Base-by-base conservation (phyloP, 2,329 filamentous ascomycete species). In the Lachnellula willkommii region DNA sequence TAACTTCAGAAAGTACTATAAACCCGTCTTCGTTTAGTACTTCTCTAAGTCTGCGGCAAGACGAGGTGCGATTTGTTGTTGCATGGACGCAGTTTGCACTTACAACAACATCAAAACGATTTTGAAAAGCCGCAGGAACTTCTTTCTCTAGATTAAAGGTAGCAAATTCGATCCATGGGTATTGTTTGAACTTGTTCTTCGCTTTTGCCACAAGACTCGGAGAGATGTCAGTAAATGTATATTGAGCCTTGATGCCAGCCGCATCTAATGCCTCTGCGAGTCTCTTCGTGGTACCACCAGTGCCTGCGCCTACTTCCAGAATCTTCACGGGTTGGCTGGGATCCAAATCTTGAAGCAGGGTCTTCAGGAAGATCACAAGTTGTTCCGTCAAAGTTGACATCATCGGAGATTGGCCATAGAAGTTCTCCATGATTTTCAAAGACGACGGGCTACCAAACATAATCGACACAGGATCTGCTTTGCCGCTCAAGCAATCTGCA, bases 141-240 rank as follows among this genome's bases (percentile, higher is more conserved):
- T 36, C 15, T 12, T 59, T 52, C 24, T 65, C 61, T 17, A 62
- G 39, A 35, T 65, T 54, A 4, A 63, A 22, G 9, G 42, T 51
- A 22, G 28, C 50, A 43, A 57, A 66, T 12, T 54, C n/a, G 55
- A 65, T 59, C 24, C 39, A 57, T 1, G 35, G 15, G 36, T 70
- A 67, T 11, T 52, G 12, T 20, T 60, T 55, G 39, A 63, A 63
- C 26, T 53, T 55, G 14, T 55, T 56, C 20, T 57, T 51, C 1
- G 67, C 68, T 9, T 54, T 53, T 2, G 57, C 56, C 0, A 71
- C 64, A 4, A 71, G 49, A 4, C 63, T 61, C 11, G 58, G 36
- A 0, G 75, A 73, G 5, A 78, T 50, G 43, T 78, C 75, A 1
- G 75, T 77, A 55, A 77, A 73, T 0, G 72, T 74, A 55, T 77